These are phyloP conservation scores for Polyplosphaeria fusca DNA, from an alignment of 495 filamentous ascomycete species.

Conservation along the genomic window DNA sequence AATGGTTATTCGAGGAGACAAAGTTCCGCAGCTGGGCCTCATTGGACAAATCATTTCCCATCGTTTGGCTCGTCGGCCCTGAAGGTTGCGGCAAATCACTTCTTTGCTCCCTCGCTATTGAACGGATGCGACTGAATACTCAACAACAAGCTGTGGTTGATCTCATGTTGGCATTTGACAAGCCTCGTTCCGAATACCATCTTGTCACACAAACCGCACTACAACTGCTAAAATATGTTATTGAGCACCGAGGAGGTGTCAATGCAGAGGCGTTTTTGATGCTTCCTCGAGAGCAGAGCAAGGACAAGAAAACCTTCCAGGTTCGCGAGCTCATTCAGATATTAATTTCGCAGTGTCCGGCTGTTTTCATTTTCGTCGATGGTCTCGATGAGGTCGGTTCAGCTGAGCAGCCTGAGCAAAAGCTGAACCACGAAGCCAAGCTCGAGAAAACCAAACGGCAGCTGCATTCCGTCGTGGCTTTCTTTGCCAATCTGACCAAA, in stretches of 20 bases:
- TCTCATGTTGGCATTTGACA: background rate
- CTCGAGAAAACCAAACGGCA: background rate
- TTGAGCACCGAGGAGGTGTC: background rate
- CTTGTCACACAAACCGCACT: background rate
- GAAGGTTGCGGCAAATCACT: conserved; percentile 1
- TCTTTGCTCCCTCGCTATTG: background rate
- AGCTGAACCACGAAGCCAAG: background rate
- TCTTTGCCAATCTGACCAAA: background rate
- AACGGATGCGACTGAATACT: background rate
- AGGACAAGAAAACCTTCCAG: background rate
- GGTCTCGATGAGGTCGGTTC: conserved; percentile 1
- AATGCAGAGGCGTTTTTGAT: background rate
- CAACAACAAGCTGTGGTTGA: background rate
- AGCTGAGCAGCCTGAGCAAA: background rate
- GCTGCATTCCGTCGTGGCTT: background rate
- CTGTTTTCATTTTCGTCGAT: conserved; percentile 1
- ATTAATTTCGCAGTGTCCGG: background rate
- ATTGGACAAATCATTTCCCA: background rate
- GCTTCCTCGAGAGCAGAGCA: background rate
- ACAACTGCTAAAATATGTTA: background rate
- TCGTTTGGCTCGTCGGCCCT: background rate
- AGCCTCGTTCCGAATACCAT: background rate
- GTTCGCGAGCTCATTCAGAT: background rate
- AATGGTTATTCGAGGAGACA: background rate
- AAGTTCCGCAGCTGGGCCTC: background rate